Evolutionary conservation across 805 yeast species (phyloP).

Genomic region (Blastobotrys chiropterorum): DNA sequence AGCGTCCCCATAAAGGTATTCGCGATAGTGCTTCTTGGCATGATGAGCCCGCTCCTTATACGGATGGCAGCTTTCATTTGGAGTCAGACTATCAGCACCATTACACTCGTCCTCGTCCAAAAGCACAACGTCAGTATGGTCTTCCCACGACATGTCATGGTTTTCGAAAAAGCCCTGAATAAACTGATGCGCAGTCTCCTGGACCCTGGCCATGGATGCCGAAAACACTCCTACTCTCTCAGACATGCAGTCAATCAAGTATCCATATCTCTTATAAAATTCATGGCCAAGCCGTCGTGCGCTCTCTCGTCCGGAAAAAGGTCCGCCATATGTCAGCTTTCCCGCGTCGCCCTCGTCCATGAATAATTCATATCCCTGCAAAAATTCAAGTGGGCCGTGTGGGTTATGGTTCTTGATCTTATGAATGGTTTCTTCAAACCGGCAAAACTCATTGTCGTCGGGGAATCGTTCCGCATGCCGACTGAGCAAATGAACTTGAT

Average conservation of each 20-base stretch:
- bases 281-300: background rate
- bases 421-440: background rate
- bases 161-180: slow-evolving; percentile 24
- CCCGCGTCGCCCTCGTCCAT: background rate
- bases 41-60: background rate
- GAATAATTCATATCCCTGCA: slow-evolving; percentile 1
- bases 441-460: background rate
- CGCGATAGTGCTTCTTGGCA: background rate
- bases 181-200: slow-evolving; percentile 25
- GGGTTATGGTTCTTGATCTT: background rate
- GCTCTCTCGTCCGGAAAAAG: background rate
- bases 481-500: slow-evolving; percentile 2
- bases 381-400: slow-evolving; percentile 4
- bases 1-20: background rate
- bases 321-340: slow-evolving; percentile 1
- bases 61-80: slow-evolving; percentile 3
- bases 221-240: background rate
- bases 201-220: slow-evolving; percentile 7
- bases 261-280: background rate
- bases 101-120: slow-evolving; percentile 17
- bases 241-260: background rate
- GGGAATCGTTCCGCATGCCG: slow-evolving; percentile 6
- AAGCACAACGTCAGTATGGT: slow-evolving; percentile 17
- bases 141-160: slow-evolving; percentile 19
- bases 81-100: slow-evolving; percentile 24